phyloP scores from a whole-genome alignment of 2,329 filamentous ascomycete species.

The Ophiocordyceps camponoti-rufipedis region DNA sequence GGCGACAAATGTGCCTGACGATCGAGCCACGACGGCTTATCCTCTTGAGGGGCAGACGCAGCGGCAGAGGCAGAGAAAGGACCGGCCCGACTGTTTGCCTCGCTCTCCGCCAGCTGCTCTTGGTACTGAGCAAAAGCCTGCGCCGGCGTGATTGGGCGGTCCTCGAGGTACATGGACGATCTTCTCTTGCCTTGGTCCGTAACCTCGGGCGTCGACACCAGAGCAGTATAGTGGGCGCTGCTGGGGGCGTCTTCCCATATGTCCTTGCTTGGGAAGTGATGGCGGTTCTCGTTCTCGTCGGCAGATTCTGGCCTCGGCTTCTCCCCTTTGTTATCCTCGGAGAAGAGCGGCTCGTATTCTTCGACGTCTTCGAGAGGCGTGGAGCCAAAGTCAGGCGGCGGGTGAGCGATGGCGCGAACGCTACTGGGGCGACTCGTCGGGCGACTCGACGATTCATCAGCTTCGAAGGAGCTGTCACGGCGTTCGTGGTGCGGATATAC shows the following conservation, averaged over 20 bases:
- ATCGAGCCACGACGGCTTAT: constrained; percentile 24
- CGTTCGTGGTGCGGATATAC: constrained; percentile 56
- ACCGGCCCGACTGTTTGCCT: constrained; percentile 16
- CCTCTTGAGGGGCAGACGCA: neutral
- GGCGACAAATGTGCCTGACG: constrained; percentile 30
- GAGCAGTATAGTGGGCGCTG: constrained; percentile 61
- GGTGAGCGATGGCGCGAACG: constrained; percentile 34
- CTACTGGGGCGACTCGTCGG: constrained; percentile 41
- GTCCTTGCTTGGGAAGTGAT: constrained; percentile 80
- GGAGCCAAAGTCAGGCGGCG: constrained; percentile 32
- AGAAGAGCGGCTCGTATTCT: constrained; percentile 90
- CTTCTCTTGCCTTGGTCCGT: constrained; percentile 20
- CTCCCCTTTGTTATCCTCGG: constrained; percentile 46
- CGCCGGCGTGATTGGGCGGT: constrained; percentile 34
- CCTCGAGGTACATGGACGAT: constrained; percentile 11
- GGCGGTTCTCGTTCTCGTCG: constrained; percentile 35
- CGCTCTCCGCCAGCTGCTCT: constrained; percentile 44
- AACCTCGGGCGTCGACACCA: constrained; percentile 60
- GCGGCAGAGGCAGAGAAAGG: constrained; percentile 11
- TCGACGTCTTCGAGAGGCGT: constrained; percentile 74
- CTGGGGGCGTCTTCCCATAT: constrained; percentile 93
- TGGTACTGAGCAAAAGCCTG: constrained; percentile 49
- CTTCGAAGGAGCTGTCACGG: constrained; percentile 38
- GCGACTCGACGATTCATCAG: constrained; percentile 39
- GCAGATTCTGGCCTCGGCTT: constrained; percentile 12